Base-by-base conservation (phyloP, 2,329 filamentous ascomycete genomes). In the Ampelomyces quisqualis region DNA sequence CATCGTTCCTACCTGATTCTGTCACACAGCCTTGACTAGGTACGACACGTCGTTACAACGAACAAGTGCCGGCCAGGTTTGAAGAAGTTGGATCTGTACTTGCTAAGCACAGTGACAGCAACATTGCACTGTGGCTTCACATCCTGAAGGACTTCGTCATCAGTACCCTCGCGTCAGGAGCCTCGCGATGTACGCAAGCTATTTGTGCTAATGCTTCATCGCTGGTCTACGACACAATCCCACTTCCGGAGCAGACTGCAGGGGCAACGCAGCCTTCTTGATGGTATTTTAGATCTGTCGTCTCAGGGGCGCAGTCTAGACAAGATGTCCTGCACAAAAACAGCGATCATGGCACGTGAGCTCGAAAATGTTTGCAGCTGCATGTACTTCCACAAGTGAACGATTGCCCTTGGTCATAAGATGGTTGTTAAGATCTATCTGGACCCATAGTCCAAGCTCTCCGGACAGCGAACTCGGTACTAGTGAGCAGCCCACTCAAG, bases 1-100 rank as follows among this genome's bases (percentile, higher is more conserved):
- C 33, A 41, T 31, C 31, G 14, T 33, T 14, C 17, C 36, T 13
- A n/a, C n/a, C n/a, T n/a, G n/a, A n/a, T n/a, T n/a, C n/a, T n/a
- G n/a, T n/a, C n/a, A n/a, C n/a, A n/a, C n/a, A n/a, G n/a, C n/a
- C n/a, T n/a, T n/a, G n/a, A n/a, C n/a, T n/a, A n/a, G n/a, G n/a
- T n/a, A n/a, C n/a, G n/a, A n/a, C n/a, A n/a, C n/a, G n/a, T n/a
- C n/a, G n/a, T n/a, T n/a, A n/a, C n/a, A n/a, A n/a, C n/a, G n/a
- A n/a, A n/a, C n/a, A n/a, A n/a, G n/a, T n/a, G n/a, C n/a, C n/a
- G n/a, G n/a, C n/a, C n/a, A n/a, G n/a, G n/a, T n/a, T n/a, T n/a
- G n/a, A n/a, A n/a, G n/a, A n/a, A n/a, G n/a, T n/a, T n/a, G n/a
- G n/a, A n/a, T n/a, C n/a, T n/a, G n/a, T n/a, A n/a, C n/a, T n/a